phyloP scores from a whole-genome alignment of 176 grass and related monocot species.

The Guadua angustifolia region DNA sequence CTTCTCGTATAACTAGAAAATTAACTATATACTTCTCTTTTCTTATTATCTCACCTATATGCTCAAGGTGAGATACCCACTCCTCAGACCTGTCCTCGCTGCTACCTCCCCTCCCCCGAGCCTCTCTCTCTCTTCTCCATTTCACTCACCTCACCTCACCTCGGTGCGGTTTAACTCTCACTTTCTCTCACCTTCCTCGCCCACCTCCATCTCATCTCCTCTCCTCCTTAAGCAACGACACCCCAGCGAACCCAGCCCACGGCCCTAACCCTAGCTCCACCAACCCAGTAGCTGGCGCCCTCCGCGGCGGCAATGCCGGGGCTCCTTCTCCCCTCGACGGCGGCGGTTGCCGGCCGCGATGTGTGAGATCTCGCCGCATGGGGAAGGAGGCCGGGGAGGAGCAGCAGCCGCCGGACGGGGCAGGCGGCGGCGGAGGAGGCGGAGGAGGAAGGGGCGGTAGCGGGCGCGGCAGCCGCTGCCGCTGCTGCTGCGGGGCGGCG shows the following conservation, averaged over 20 bases:
- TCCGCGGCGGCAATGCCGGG: constrained; percentile 47
- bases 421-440: constrained; percentile 13
- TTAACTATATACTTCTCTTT: too few relatives aligned
- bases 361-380: constrained; percentile 61
- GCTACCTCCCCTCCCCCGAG: background rate
- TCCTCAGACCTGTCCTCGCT: too few relatives aligned
- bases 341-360: constrained; percentile 30
- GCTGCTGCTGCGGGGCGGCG: background rate
- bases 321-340: background rate
- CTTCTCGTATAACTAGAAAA: too few relatives aligned
- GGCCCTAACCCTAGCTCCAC: constrained; percentile 37
- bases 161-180: constrained; percentile 62
- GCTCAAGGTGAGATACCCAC: too few relatives aligned
- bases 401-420: constrained; percentile 39
- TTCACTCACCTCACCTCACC: constrained; percentile 15
- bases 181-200: constrained; percentile 67
- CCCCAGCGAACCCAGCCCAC: background rate
- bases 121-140: constrained; percentile 1
- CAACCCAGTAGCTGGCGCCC: background rate
- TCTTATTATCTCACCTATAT: too few relatives aligned
- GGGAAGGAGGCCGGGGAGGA: constrained; percentile 59
- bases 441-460: background rate
- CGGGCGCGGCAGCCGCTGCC: background rate
- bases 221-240: constrained; percentile 57
- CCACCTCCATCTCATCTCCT: constrained; percentile 8